phyloP scores from a whole-genome alignment of 352 stramenopile species.

The Pythium phragmiticola region DNA sequence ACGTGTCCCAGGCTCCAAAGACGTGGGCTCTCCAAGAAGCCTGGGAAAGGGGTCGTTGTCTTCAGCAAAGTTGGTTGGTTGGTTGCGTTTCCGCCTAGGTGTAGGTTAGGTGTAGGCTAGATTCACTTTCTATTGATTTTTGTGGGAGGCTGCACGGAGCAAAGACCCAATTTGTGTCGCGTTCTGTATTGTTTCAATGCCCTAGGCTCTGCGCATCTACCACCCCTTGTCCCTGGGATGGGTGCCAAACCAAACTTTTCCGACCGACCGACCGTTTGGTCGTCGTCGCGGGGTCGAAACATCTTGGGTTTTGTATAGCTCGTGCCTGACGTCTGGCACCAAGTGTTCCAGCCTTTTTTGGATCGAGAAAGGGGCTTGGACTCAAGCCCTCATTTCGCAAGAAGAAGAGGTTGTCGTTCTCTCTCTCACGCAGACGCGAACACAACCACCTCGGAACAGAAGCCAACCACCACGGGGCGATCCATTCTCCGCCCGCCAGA shows the following conservation, averaged over 20 bases:
- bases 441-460: conserved; percentile 7
- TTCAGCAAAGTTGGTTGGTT: conserved; percentile 19
- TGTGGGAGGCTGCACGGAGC: neutral
- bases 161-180: conserved; percentile 14
- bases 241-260: conserved; percentile 1
- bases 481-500: neutral
- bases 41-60: conserved; percentile 6
- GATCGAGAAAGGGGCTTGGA: neutral
- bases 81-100: conserved; percentile 23
- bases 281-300: conserved; percentile 24
- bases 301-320: conserved; percentile 24
- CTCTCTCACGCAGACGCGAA: conserved; percentile 2
- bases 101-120: conserved; percentile 22
- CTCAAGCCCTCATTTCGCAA: conserved; percentile 16
- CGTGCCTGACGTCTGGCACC: conserved; percentile 4
- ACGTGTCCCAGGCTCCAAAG: neutral
- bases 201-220: neutral
- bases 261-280: conserved; percentile 30
- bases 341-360: conserved; percentile 6
- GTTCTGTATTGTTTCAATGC: conserved; percentile 28
- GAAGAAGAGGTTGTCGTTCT: conserved; percentile 26
- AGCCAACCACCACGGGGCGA: neutral
- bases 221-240: conserved; percentile 9
- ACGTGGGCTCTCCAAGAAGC: neutral
- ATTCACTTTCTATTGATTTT: conserved; percentile 10